Conservation (phyloP, 306 rosid species). For the Senna siamea region DNA sequence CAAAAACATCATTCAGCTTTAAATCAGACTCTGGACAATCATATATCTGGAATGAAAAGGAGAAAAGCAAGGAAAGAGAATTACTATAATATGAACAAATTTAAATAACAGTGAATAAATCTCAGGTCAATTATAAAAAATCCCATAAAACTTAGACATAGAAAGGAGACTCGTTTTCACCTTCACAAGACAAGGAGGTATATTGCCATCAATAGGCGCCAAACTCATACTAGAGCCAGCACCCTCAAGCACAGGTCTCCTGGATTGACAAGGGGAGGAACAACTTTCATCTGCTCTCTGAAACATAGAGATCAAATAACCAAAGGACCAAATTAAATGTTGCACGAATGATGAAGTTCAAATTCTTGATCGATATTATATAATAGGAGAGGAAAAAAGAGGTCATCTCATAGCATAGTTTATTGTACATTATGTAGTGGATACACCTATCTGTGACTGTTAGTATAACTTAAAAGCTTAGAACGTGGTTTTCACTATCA, state of each 20-base stretch:
- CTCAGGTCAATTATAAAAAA: slow-evolving; percentile 9
- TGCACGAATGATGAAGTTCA: slow-evolving; percentile 10
- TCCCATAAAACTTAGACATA: slow-evolving; percentile 9
- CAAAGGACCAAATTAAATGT: slow-evolving; percentile 11
- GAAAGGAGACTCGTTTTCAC: slow-evolving; percentile 36
- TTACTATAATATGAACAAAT: slow-evolving; percentile 20
- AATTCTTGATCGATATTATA: background rate
- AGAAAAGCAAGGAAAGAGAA: slow-evolving; percentile 18
- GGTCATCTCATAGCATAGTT: background rate
- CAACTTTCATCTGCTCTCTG: slow-evolving; percentile 70
- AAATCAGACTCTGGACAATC: slow-evolving; percentile 79
- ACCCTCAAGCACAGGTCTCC: slow-evolving; percentile 39
- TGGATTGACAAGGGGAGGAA: slow-evolving; percentile 45
- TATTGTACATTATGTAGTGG: background rate
- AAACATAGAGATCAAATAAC: slow-evolving; percentile 8
- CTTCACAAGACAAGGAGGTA: slow-evolving; percentile 72
- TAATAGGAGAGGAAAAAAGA: background rate
- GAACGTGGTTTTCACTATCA: background rate
- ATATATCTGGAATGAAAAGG: slow-evolving; percentile 57
- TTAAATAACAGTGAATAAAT: background rate
- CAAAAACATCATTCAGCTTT: slow-evolving; percentile 84
- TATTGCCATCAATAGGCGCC: slow-evolving; percentile 41
- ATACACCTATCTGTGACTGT: background rate
- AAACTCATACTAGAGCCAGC: slow-evolving; percentile 45
- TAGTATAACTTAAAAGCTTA: background rate